Conservation (phyloP, 139 green algal genomes). For the Micromonas commoda region DNA sequence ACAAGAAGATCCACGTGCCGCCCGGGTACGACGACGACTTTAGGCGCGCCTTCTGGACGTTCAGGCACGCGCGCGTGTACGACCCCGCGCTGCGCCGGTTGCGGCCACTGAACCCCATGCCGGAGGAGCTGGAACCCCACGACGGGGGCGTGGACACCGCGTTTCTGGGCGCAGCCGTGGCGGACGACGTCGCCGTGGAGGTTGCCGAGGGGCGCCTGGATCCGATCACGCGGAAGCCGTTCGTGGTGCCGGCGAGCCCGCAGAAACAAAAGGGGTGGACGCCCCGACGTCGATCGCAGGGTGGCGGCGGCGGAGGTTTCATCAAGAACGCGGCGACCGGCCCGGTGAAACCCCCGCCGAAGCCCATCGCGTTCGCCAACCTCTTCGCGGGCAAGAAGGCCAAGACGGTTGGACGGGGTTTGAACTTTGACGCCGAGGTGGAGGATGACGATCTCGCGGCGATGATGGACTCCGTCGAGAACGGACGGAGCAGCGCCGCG, state of each 20-base stretch:
- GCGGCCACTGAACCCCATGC: conserved; percentile 64
- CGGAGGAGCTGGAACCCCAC: conserved; percentile 39
- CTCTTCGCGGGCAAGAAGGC: background rate
- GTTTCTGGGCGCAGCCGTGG: conserved; percentile 71
- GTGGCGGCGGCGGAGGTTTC: too few species aligned
- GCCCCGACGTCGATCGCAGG: background rate
- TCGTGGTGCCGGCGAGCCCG: background rate
- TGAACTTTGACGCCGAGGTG: too few species aligned
- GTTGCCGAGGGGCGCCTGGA: conserved; percentile 61
- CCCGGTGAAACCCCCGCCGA: background rate
- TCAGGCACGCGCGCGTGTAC: conserved; percentile 83
- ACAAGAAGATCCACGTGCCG: conserved; percentile 53
- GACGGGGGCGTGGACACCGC: conserved; percentile 37
- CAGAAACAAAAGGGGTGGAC: background rate
- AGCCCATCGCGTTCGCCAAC: background rate
- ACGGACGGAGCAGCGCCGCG: too few species aligned
- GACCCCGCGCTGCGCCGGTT: conserved; percentile 42
- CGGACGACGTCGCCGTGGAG: conserved; percentile 43
- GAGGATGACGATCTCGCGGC: background rate
- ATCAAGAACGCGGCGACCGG: background rate
- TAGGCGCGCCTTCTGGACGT: conserved; percentile 82
- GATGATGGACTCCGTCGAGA: background rate
- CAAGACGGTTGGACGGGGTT: too few species aligned
- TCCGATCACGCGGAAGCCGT: conserved; percentile 50
- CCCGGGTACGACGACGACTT: conserved; percentile 71